These are phyloP conservation scores for Lipomyces chichibuensis DNA, from an alignment of 805 yeast genomes.

Conservation along the genomic window DNA sequence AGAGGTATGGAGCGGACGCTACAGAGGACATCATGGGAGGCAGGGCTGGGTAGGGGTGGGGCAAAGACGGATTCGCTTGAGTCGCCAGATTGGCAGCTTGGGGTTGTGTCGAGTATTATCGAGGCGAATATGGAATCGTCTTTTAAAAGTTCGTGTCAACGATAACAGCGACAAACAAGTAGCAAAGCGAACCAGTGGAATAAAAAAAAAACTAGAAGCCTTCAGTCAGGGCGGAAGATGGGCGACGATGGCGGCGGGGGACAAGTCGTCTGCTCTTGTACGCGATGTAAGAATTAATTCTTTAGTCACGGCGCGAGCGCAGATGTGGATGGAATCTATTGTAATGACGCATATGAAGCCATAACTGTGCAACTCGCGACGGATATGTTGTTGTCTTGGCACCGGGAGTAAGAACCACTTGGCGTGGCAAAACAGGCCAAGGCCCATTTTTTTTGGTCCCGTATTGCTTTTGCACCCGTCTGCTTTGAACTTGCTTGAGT, in stretches of 20 bases:
- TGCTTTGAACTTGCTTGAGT: too few species aligned
- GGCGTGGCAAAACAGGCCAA: not conserved
- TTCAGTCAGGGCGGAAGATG: not conserved
- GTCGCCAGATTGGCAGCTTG: not conserved
- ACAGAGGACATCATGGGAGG: conserved; percentile 7
- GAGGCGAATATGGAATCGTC: not conserved
- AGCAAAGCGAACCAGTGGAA: not conserved
- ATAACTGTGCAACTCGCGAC: not conserved
- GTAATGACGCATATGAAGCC: not conserved
- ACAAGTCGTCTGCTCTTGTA: not conserved
- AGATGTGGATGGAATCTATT: not conserved
- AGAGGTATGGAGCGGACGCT: conserved; percentile 5
- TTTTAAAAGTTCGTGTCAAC: not conserved
- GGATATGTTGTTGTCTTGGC: not conserved
- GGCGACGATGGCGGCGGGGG: not conserved
- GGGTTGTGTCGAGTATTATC: not conserved
- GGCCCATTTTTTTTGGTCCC: too few species aligned
- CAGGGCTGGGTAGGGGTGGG: not conserved
- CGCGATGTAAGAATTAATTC: not conserved
- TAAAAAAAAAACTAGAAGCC: not conserved
- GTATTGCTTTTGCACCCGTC: too few species aligned
- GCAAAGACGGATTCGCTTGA: not conserved
- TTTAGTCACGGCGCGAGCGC: not conserved
- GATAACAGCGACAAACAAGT: not conserved
- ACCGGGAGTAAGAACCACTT: not conserved